These are phyloP conservation scores for Solanum hybrid DNA, from an alignment of 305 asterid genomes.

Conservation along the genomic window DNA sequence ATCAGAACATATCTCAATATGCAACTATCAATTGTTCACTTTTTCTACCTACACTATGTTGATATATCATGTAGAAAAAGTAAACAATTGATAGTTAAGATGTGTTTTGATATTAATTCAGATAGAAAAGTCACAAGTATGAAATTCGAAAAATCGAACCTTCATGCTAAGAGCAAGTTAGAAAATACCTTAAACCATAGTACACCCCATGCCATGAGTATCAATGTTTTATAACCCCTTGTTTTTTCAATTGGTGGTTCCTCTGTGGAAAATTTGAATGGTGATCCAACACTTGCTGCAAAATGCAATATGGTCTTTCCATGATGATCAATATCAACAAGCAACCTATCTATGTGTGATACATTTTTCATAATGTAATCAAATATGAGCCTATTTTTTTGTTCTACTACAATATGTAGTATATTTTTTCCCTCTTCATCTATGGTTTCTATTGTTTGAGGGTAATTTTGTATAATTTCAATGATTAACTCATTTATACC, in stretches of 20 bases:
- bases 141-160: background rate
- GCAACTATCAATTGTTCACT: background rate
- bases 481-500: background rate
- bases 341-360: background rate
- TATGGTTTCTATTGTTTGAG: background rate
- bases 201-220: conserved; percentile 7
- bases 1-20: background rate
- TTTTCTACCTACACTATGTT: background rate
- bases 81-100: background rate
- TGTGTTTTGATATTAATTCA: background rate
- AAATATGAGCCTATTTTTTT: background rate
- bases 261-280: background rate
- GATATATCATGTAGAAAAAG: background rate
- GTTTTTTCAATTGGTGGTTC: background rate
- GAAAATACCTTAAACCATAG: conserved; percentile 10
- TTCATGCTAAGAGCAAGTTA: background rate
- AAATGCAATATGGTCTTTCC: background rate
- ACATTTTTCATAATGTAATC: background rate
- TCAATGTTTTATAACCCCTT: background rate
- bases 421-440: background rate
- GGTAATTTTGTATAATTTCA: background rate
- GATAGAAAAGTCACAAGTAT: background rate
- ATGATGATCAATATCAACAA: background rate
- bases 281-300: conserved; percentile 7
- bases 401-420: background rate